These are phyloP conservation scores for Acanthamoeba quina DNA, from an alignment of 208 protist species.

Conservation along the genomic window DNA sequence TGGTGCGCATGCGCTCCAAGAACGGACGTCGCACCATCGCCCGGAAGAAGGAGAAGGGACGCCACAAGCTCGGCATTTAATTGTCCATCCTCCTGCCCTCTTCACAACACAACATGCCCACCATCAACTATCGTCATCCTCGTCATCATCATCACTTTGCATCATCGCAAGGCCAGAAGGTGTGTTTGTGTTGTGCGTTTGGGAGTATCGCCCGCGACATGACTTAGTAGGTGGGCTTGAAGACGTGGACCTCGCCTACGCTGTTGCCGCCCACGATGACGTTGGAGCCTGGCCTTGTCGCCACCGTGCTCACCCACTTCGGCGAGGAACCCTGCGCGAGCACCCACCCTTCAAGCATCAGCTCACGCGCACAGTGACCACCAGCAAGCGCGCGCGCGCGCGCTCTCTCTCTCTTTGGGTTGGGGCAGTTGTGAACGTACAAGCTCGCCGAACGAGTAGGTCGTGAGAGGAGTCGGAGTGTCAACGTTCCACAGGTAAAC, in stretches of 20 bases:
- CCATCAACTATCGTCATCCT: neutral
- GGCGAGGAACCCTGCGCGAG: neutral
- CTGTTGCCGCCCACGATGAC: neutral
- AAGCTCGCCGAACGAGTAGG: neutral
- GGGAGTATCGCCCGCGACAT: neutral
- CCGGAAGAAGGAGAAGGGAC: conserved; percentile 28
- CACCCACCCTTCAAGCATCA: neutral
- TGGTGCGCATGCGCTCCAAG: conserved; percentile 28
- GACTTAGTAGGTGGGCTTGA: neutral
- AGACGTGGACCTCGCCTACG: neutral
- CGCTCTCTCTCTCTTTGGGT: too few relatives aligned
- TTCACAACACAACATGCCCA: neutral
- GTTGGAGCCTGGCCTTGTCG: neutral
- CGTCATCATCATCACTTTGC: neutral
- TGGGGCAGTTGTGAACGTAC: neutral
- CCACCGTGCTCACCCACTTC: conserved; percentile 25
- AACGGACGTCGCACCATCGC: conserved; percentile 16
- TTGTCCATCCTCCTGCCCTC: neutral
- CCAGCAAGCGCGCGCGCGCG: neutral
- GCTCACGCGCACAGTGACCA: neutral
- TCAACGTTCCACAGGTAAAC: conserved; percentile 18
- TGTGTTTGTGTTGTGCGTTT: neutral
- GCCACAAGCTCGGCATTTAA: conserved; percentile 27
- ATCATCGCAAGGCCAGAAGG: neutral
- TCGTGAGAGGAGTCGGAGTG: neutral